Evolutionary conservation across 257 asterid genomes (phyloP), one percentile per base, ranked within the genome.

Genomic region (Fraxinus pennsylvanica): DNA sequence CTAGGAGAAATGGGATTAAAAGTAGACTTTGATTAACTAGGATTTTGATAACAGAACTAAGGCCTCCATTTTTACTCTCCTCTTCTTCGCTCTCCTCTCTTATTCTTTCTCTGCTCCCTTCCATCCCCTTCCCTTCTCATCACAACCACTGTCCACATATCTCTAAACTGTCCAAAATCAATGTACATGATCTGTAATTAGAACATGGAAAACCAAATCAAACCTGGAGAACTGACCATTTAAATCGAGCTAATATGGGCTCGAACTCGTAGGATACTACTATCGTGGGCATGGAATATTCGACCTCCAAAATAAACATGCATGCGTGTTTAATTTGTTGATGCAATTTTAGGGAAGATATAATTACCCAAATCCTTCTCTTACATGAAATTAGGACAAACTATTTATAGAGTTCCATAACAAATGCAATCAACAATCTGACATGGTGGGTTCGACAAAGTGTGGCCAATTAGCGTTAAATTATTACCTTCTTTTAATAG

Each of bases 271-370:
- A 9, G 68, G 25, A 22, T 22, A 2, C 30, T 15, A 61, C 33
- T 3, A 25, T 61, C 33, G 4, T 8, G 68, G 27, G 30, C 33
- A 25, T 22, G 33, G 6, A 21, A 22, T 61, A 61, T 21, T 22
- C 25, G 33, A 21, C 33, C 6, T 61, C 14, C 68, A 3, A 61
- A 61, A 47, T 47, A 57, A 59, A 61, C 5, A 61, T 30, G 15
- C 33, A 22, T 29, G n/a, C 2, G 7, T n/a, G 27, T n/a, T 57
- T 13, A 21, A 61, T 17, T 27, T 54, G 68, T 36, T 36, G 68
- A 74, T 47, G 79, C 80, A 80, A 69, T 57, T 72, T 29, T 50
- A 72, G 68, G 74, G 75, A 41, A 74, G 78, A 70, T 66, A 39
- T 67, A 57, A 79, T 12, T 21, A 32, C 54, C 12, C 66, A 25